Base-by-base conservation (phyloP, 495 filamentous ascomycete genomes). In the Friedmanniomyces simplex region DNA sequence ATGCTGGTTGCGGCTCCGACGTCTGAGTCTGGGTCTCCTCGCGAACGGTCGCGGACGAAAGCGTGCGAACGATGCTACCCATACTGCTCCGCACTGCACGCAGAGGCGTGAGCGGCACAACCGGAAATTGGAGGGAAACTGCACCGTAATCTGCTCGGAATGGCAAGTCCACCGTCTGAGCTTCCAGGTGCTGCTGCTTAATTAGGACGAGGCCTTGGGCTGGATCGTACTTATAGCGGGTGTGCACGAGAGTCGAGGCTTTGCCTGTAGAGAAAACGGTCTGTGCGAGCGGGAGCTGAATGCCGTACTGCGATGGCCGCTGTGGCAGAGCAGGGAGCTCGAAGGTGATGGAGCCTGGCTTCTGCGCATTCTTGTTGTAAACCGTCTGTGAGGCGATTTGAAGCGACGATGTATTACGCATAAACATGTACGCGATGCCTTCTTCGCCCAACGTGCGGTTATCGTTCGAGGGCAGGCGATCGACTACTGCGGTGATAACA, bases 11-110 rank as follows among this genome's bases (percentile, higher is more conserved):
- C 10, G 72, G 59, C 34, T 71, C 77, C 74, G 39, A 61, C 59
- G 16, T 61, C 62, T 24, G 72, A 68, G 37, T 20, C 14, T 50
- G 10, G 25, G 6, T 10, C 32, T 55, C 48, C 28, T 32, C 32
- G 2, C 14, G 41, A 5, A n/a, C 16, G 7, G 41, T 25, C 18
- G 37, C 16, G 18, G 77, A 72, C 39, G 82, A 74, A 47, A 94
- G 55, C 34, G 81, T 78, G 47, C 87, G 82, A 22, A 95, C 68
- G 43, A 96, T 91, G 64, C 95, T 96, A 12, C 90, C 90, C 68
- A 93, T 81, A 41, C 85, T 78, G 20, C 77, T 74, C 16, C 80
- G 69, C 54, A 95, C 80, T 46, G 68, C 76, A 41, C 85, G 77
- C 37, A 84, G 76, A 25, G 74, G 67, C 0, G 85, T 89, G 6